Evolutionary conservation across 345 rosid species (phyloP).

Genomic region (Murraya paniculata): DNA sequence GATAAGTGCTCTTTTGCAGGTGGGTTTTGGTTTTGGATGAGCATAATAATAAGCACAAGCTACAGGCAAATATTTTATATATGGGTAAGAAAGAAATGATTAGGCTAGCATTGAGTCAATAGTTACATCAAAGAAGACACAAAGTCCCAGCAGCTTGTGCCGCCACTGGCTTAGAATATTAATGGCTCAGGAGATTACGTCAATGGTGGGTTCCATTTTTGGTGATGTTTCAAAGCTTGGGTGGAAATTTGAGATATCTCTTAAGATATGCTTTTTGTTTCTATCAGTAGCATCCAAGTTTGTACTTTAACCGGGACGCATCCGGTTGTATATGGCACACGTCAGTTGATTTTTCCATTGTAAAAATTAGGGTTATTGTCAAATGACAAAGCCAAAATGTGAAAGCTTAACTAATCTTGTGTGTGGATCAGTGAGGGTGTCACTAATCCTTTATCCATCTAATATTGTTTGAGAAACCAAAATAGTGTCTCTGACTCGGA

Average conservation of each 20-base stretch:
- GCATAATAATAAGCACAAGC: conserved; percentile 2
- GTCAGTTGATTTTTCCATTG: conserved; percentile 10
- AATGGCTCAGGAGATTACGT: conserved; percentile 12
- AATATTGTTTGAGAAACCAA: too few species aligned
- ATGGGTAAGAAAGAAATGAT: background rate
- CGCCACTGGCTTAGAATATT: conserved; percentile 32
- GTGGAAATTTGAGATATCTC: conserved; percentile 22
- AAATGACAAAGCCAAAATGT: too few species aligned
- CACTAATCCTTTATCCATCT: too few species aligned
- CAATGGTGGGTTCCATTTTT: conserved; percentile 5
- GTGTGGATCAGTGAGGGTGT: too few species aligned
- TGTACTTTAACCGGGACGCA: conserved; percentile 22
- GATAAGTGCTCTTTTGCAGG: background rate
- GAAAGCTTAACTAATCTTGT: too few species aligned
- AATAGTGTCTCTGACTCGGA: too few species aligned
- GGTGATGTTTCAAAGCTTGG: conserved; percentile 26
- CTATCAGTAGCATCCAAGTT: conserved; percentile 20
- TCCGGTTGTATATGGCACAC: conserved; percentile 13
- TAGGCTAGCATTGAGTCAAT: conserved; percentile 23
- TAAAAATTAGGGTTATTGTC: too few species aligned
- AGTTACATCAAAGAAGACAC: conserved; percentile 24
- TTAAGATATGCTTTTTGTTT: conserved; percentile 31
- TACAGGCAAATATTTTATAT: conserved; percentile 19
- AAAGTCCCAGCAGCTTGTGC: conserved; percentile 23
- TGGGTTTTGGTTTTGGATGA: conserved; percentile 24